A percentile compares a stretch with the other conserved stretches of the same genome.
phyloP scores from a whole-genome alignment of 345 rosid genomes.

The Geranium brycei region DNA sequence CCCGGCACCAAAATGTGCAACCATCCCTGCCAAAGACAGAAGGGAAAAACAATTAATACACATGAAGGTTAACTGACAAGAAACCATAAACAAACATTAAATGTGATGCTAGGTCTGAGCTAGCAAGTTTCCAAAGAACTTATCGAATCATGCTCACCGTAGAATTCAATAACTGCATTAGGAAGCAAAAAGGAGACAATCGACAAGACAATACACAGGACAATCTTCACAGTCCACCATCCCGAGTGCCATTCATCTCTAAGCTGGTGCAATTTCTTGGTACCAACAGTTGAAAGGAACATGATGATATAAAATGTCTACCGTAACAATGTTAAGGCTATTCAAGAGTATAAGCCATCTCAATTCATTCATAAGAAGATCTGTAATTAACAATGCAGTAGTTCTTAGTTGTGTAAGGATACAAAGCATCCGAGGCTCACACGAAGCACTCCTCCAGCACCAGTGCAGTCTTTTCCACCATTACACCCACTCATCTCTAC shows the following conservation, averaged over 20 bases:
- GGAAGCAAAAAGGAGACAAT: slow-evolving; percentile 62
- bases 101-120: background rate
- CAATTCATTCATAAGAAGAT: background rate
- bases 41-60: background rate
- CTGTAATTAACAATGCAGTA: background rate
- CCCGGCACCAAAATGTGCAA: slow-evolving; percentile 99
- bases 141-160: slow-evolving; percentile 40
- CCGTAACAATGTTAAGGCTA: slow-evolving; percentile 12
- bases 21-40: slow-evolving; percentile 48
- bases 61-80: background rate
- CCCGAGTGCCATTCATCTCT: slow-evolving; percentile 90
- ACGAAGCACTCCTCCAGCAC: slow-evolving; percentile 83
- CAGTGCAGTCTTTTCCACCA: slow-evolving; percentile 68
- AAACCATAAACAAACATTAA: background rate
- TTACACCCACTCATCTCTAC: slow-evolving; percentile 62
- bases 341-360: background rate
- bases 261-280: slow-evolving; percentile 41
- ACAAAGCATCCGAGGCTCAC: slow-evolving; percentile 97
- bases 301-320: slow-evolving; percentile 60
- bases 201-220: slow-evolving; percentile 53
- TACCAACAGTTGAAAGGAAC: slow-evolving; percentile 65
- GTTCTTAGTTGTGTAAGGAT: slow-evolving; percentile 35
- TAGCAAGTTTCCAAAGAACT: background rate
- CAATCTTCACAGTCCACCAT: slow-evolving; percentile 74
- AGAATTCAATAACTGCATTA: slow-evolving; percentile 44